Percentiles rank a stretch among this genome's conserved stretches.
These are phyloP conservation scores for Boletus coccyginus DNA, from an alignment of 768 basidiomycete genomes.

Conservation along the genomic window DNA sequence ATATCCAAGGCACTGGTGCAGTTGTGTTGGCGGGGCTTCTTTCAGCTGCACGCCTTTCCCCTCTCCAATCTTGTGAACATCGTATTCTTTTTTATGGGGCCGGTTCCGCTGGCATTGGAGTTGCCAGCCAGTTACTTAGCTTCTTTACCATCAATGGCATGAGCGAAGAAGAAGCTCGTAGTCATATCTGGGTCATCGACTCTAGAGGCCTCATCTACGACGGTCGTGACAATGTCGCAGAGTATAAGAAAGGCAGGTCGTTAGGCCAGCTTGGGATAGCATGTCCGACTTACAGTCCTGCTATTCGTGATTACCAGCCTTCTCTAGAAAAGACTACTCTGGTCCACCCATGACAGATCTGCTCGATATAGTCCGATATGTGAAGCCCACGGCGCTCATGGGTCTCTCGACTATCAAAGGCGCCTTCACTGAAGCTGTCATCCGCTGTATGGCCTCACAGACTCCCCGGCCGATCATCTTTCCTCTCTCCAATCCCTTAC, in stretches of 20 bases:
- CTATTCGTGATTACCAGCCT: slow-evolving; percentile 46
- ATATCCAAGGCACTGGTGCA: slow-evolving; percentile 89
- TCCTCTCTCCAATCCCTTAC: slow-evolving; percentile 87
- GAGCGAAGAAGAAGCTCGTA: slow-evolving; percentile 71
- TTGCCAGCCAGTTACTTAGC: slow-evolving; percentile 83
- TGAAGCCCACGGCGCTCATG: slow-evolving; percentile 85
- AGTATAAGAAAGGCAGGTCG: slow-evolving; percentile 76
- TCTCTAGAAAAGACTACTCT: slow-evolving; percentile 76
- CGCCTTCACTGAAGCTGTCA: slow-evolving; percentile 71
- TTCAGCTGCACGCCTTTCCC: slow-evolving; percentile 79
- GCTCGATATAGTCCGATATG: slow-evolving; percentile 72
- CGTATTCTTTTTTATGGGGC: slow-evolving; percentile 92
- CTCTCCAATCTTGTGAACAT: slow-evolving; percentile 64
- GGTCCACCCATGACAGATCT: slow-evolving; percentile 75
- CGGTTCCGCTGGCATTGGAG: slow-evolving; percentile 89
- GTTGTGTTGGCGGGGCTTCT: slow-evolving; percentile 89
- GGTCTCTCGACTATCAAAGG: slow-evolving; percentile 88
- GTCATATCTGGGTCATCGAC: slow-evolving; percentile 79
- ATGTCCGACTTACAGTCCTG: not conserved
- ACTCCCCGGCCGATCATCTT: slow-evolving; percentile 89
- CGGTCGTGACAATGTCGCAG: slow-evolving; percentile 66
- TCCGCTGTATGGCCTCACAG: slow-evolving; percentile 72
- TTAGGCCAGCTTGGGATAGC: not conserved
- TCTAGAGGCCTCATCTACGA: slow-evolving; percentile 84
- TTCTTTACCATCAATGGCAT: slow-evolving; percentile 86